phyloP scores from a whole-genome alignment of 495 filamentous ascomycete genomes.

The Tirmania nivea region DNA sequence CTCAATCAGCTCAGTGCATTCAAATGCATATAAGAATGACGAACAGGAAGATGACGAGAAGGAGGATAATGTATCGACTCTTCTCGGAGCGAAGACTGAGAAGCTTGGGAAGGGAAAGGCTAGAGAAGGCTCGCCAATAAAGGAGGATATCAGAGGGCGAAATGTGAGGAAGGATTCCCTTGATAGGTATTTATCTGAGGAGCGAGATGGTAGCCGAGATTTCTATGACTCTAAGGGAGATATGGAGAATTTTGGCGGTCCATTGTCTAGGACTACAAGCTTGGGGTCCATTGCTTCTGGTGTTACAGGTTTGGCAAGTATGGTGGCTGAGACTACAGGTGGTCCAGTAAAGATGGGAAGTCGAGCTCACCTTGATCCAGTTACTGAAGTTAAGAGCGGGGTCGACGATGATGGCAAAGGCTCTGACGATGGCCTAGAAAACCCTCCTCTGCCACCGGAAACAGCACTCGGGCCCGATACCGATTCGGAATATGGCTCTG shows the following conservation, averaged over 20 bases:
- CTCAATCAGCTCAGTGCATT: neutral
- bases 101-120: too few species aligned
- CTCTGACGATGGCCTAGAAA: neutral
- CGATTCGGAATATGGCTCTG: constrained; percentile 4
- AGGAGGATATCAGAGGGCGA: too few species aligned
- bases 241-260: neutral
- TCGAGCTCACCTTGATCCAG: constrained; percentile 3
- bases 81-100: neutral
- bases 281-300: constrained; percentile 91
- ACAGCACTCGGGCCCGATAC: constrained; percentile 2
- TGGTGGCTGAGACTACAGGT: constrained; percentile 26
- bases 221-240: too few species aligned
- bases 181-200: too few species aligned
- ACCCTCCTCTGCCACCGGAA: neutral
- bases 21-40: neutral
- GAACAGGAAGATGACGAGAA: neutral
- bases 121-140: too few species aligned
- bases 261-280: constrained; percentile 59
- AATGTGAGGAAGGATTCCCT: too few species aligned
- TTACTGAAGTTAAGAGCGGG: constrained; percentile 24
- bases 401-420: constrained; percentile 7
- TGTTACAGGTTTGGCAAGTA: constrained; percentile 42
- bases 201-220: too few species aligned
- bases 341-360: constrained; percentile 4
- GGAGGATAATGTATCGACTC: neutral